Base-by-base conservation (phyloP, 108 stramenopile genomes). In the Epithemia pelagica region DNA sequence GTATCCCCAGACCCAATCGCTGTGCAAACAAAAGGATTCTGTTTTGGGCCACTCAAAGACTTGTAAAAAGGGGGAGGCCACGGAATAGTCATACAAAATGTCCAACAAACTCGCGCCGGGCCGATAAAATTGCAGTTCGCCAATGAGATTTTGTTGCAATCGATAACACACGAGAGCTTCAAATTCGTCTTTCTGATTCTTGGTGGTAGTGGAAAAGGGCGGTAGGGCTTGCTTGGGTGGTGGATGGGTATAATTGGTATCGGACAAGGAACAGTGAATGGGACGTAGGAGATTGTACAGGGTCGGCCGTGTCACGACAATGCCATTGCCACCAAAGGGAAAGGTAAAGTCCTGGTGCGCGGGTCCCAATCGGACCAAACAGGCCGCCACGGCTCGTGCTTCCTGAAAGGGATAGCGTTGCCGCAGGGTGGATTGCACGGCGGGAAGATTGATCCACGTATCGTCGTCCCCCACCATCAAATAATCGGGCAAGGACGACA, bases 291-390 rank as follows among this genome's bases (percentile, higher is more conserved):
- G 59, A 5, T 69, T 56, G 25, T 28, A 19, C 23, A 78, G 51
- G 15, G 75, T 22, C 21, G 65, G 65, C 32, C 76, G 68, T 46
- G 63, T 71, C 2, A 78, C 18, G 27, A 78, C 68, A 2, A 66
- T 52, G 5, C 78, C 78, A 61, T 67, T 75, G 8, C 78, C 74
- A 27, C 76, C 76, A 65, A 69, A 77, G 18, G 76, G 68, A 57
- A 73, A 64, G 0, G 72, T 73, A n/a, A n/a, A n/a, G n/a, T n/a
- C n/a, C n/a, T n/a, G n/a, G n/a, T n/a, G n/a, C n/a, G n/a, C n/a
- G n/a, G n/a, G n/a, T n/a, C n/a, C n/a, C n/a, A n/a, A n/a, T n/a
- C n/a, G n/a, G n/a, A n/a, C n/a, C n/a, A n/a, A n/a, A n/a, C n/a
- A n/a, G n/a, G n/a, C n/a, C n/a, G n/a, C n/a, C n/a, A n/a, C n/a